Evolutionary conservation across 2,329 filamentous ascomycete genomes (phyloP), one percentile per base, ranked within the genome.

Genomic region (Madurella fahalii): DNA sequence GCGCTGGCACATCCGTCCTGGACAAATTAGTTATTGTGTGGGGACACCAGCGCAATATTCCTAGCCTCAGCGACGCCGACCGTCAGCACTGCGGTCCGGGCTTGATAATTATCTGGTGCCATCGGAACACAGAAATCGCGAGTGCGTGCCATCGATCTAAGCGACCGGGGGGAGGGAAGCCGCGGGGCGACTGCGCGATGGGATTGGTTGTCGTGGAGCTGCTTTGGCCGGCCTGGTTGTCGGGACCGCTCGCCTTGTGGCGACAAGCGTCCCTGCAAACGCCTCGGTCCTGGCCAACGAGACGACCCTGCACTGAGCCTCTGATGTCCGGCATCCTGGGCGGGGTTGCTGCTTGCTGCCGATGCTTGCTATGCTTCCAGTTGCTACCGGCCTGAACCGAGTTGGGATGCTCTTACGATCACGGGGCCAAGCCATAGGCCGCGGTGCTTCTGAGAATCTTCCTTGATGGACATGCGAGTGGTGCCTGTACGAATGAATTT

Each of bases 201-300:
- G 17, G 54, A 53, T 50, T 57, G 54, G 54, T 40, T 41, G 47
- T 9, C 11, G 47, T 4, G 11, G 4, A 15, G 34, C 34, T 37
- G 34, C 34, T 30, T 37, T 9, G 53, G 37, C 30, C 15, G 50
- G 46, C 11, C 25, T 45, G 40, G 49, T 56, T 16, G n/a, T 47
- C 40, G 55, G 34, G 58, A 60, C 58, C 58, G 58, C 56, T 60
- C 58, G 58, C 58, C 58, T 60, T 60, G 58, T 56, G 58, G 58
- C 53, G 55, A 60, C 11, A 37, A 37, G 34, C 9, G 55, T 58
- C 51, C 48, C 52, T 30, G 39, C 48, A 57, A 52, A 54, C 43
- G 40, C 51, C 40, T 34, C 32, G 41, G 16, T 57, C 47, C 47
- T 54, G 52, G 51, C 40, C 46, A 54, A 57, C 41, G 40, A 32